Conservation (phyloP, 768 basidiomycete species). For the Thelephora aurantiotincta region DNA sequence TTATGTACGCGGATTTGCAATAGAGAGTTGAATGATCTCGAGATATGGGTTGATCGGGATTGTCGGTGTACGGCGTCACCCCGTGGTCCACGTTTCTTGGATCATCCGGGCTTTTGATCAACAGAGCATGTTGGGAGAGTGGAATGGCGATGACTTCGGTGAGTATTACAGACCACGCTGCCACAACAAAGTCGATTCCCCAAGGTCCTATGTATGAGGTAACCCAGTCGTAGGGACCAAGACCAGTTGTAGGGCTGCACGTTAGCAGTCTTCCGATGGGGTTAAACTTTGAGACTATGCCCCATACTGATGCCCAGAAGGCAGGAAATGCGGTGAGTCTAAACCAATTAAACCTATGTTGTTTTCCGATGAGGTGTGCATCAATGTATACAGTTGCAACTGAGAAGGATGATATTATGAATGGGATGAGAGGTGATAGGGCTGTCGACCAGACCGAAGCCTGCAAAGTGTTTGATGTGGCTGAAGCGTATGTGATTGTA, state of each 20-base stretch:
- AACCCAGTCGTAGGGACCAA: conserved; percentile 52
- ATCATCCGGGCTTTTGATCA: conserved; percentile 1
- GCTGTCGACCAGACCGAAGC: too few species aligned
- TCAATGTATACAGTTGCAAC: too few species aligned
- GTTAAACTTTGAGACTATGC: conserved; percentile 33
- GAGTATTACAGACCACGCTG: conserved; percentile 59
- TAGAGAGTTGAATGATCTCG: background rate
- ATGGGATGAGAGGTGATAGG: too few species aligned
- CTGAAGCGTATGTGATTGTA: too few species aligned
- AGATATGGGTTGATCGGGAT: background rate
- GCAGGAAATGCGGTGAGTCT: conserved; percentile 50
- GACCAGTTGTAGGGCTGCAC: conserved; percentile 49
- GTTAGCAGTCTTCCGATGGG: conserved; percentile 59
- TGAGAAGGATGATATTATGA: too few species aligned
- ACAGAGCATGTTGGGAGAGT: background rate
- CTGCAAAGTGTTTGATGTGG: too few species aligned
- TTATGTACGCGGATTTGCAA: background rate
- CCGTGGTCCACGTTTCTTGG: background rate
- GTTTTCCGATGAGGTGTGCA: too few species aligned
- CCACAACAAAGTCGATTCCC: conserved; percentile 59
- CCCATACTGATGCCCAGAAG: conserved; percentile 57
- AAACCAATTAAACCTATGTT: conserved; percentile 16
- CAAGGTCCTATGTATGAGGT: conserved; percentile 39
- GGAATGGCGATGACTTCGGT: conserved; percentile 31
- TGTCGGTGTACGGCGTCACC: background rate